A percentile compares a stretch with the other conserved stretches of the same genome.
These are phyloP conservation scores for Pythium apleroticum DNA, from an alignment of 352 stramenopile genomes.

Conservation along the genomic window DNA sequence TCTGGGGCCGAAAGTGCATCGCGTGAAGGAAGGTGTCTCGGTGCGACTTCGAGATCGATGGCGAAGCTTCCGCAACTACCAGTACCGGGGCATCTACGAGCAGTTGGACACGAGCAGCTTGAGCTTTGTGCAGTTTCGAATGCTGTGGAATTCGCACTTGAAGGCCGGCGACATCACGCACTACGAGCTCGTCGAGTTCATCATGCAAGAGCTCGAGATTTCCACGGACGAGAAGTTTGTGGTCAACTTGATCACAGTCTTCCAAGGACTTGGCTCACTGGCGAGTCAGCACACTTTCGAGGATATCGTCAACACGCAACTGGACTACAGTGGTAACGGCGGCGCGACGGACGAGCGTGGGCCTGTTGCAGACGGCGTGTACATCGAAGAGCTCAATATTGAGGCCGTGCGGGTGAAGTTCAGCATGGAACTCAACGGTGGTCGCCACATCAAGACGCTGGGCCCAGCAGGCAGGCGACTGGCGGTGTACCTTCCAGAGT, in stretches of 20 bases:
- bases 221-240: constrained; percentile 91
- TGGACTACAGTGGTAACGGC: constrained; percentile 53
- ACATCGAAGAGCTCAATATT: constrained; percentile 87
- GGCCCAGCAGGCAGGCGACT: constrained; percentile 69
- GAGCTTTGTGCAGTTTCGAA: constrained; percentile 83
- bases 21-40: constrained; percentile 83
- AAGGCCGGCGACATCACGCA: constrained; percentile 79
- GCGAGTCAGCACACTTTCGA: constrained; percentile 77
- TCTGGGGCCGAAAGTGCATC: constrained; percentile 76
- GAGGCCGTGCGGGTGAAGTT: constrained; percentile 86
- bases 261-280: constrained; percentile 80
- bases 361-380: constrained; percentile 59
- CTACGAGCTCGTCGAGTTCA: constrained; percentile 84
- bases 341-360: constrained; percentile 29
- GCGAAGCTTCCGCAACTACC: constrained; percentile 83
- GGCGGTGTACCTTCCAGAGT: constrained; percentile 85
- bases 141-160: constrained; percentile 85
- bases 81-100: constrained; percentile 80
- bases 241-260: constrained; percentile 87
- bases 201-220: constrained; percentile 87
- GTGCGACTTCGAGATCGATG: constrained; percentile 83
- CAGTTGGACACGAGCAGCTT: constrained; percentile 66
- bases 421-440: constrained; percentile 85
- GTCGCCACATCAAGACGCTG: constrained; percentile 81
- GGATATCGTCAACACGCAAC: constrained; percentile 73